A percentile compares a stretch with the other conserved stretches of the same genome.
phyloP scores from a whole-genome alignment of 176 grass and related monocot species.

The Chloris gayana region DNA sequence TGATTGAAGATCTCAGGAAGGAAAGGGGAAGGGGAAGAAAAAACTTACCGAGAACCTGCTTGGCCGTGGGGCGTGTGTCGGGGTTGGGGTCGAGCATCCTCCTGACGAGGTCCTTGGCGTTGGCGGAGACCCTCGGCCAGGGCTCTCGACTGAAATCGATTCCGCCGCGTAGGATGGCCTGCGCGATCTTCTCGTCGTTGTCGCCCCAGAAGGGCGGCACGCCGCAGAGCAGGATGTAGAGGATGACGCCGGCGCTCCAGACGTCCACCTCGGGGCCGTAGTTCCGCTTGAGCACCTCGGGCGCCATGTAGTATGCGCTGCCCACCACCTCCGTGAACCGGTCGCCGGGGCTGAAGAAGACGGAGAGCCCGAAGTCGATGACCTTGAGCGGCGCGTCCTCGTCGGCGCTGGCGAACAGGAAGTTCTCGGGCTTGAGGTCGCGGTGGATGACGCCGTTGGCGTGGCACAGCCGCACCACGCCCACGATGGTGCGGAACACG shows the following conservation, averaged over 20 bases:
- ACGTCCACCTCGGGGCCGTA: slow-evolving; percentile 83
- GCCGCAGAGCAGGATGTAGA: slow-evolving; percentile 88
- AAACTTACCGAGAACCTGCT: slow-evolving; percentile 67
- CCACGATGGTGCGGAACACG: slow-evolving; percentile 73
- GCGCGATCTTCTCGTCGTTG: slow-evolving; percentile 83
- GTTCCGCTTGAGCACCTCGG: slow-evolving; percentile 66
- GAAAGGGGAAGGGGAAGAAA: too few species aligned
- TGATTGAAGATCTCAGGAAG: too few species aligned
- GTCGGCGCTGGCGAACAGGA: slow-evolving; percentile 65
- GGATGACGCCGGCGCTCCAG: slow-evolving; percentile 93
- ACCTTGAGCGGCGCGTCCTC: slow-evolving; percentile 80
- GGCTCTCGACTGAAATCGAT: slow-evolving; percentile 74
- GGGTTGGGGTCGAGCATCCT: slow-evolving; percentile 79
- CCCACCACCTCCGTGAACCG: slow-evolving; percentile 86
- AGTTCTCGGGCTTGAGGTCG: slow-evolving; percentile 93
- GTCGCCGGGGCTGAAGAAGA: slow-evolving; percentile 73
- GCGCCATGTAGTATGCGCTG: slow-evolving; percentile 91
- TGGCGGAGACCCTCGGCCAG: slow-evolving; percentile 67
- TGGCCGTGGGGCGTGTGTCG: slow-evolving; percentile 44
- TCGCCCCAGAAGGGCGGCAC: slow-evolving; percentile 88
- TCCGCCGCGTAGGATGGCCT: slow-evolving; percentile 64
- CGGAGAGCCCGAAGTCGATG: slow-evolving; percentile 96
- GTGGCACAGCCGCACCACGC: slow-evolving; percentile 76
- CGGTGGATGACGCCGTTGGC: slow-evolving; percentile 72
- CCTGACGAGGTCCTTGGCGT: slow-evolving; percentile 77